These are phyloP conservation scores for Ophiocordyceps camponoti-floridani DNA, from an alignment of 2,329 filamentous ascomycete genomes.

Conservation along the genomic window DNA sequence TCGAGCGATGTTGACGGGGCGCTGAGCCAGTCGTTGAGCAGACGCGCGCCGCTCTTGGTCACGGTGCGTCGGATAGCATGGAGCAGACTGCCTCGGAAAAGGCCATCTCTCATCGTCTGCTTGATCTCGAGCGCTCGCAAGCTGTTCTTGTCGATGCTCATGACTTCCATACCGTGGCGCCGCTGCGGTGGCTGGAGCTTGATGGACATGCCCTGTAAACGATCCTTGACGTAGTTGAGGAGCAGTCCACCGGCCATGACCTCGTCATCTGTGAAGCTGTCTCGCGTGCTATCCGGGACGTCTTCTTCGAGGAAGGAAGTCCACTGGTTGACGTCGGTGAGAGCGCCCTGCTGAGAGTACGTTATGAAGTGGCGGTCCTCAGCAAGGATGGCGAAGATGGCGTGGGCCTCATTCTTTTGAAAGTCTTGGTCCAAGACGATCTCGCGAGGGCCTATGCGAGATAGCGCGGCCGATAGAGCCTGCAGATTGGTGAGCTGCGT, in stretches of 20 bases:
- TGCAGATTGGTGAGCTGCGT: conserved; percentile 59
- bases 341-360: conserved; percentile 36
- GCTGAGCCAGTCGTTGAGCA: conserved; percentile 74
- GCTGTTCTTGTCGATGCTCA: conserved; percentile 86
- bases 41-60: conserved; percentile 75
- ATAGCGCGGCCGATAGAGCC: conserved; percentile 61
- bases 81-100: conserved; percentile 66
- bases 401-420: conserved; percentile 37
- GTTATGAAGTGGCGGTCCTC: conserved; percentile 64
- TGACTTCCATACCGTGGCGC: conserved; percentile 55
- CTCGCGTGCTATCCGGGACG: conserved; percentile 32
- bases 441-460: conserved; percentile 69
- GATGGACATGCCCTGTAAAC: conserved; percentile 60
- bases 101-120: conserved; percentile 64
- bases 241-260: conserved; percentile 60
- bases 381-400: conserved; percentile 48
- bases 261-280: conserved; percentile 49
- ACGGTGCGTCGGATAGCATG: conserved; percentile 81
- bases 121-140: conserved; percentile 79
- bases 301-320: conserved; percentile 57
- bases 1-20: conserved; percentile 75
- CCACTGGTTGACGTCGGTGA: conserved; percentile 47
- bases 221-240: conserved; percentile 68
- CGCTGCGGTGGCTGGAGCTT: conserved; percentile 70
- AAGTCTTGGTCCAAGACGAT: conserved; percentile 57